phyloP scores from a whole-genome alignment of 2,329 filamentous ascomycete genomes.

The Endoconidiophora polonica region DNA sequence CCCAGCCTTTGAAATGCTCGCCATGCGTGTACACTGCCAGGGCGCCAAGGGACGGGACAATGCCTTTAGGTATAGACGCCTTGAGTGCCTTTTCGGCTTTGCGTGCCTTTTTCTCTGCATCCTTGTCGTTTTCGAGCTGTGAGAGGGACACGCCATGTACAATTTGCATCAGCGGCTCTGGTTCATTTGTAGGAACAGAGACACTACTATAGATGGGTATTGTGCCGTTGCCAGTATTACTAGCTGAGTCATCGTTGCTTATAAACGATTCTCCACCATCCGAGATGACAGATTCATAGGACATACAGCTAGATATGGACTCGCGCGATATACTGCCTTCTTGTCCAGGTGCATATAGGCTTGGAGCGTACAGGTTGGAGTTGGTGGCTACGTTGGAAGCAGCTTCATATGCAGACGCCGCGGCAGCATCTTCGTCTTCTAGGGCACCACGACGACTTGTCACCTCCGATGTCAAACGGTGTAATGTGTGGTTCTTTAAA shows the following conservation, averaged over 20 bases:
- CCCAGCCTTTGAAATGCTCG: conserved; percentile 60
- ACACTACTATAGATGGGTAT: too few relatives aligned
- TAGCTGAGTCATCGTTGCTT: background rate
- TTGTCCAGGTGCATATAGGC: background rate
- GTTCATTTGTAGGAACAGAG: background rate
- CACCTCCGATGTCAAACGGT: conserved; percentile 5
- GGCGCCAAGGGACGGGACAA: conserved; percentile 35
- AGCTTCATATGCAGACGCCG: background rate
- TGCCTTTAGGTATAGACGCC: background rate
- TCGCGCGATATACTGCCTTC: background rate
- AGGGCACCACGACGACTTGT: background rate
- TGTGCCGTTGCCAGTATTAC: background rate
- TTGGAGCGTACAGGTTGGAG: background rate
- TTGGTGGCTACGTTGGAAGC: background rate
- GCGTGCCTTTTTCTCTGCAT: background rate
- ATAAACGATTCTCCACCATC: background rate
- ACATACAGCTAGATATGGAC: background rate
- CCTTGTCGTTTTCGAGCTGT: background rate
- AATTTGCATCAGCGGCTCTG: background rate
- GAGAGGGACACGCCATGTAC: conserved; percentile 1
- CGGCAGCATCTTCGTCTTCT: background rate
- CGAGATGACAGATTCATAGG: background rate
- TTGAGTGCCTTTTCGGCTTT: background rate
- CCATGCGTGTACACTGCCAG: conserved; percentile 78
- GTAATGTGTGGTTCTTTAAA: conserved; percentile 20